phyloP scores from a whole-genome alignment of 331 rosid species.

The Cydonia oblonga region DNA sequence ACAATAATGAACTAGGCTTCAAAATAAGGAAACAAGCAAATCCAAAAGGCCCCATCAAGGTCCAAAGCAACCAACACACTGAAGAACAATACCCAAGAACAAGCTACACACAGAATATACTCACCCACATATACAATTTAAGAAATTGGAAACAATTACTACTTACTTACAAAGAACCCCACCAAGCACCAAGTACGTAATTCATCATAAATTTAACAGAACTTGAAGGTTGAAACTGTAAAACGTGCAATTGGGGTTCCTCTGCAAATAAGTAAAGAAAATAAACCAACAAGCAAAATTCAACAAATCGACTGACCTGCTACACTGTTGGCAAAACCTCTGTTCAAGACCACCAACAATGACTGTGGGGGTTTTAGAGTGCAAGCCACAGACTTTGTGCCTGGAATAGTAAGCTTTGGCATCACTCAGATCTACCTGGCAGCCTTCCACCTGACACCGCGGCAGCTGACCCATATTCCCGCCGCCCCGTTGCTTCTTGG shows the following conservation, averaged over 20 bases:
- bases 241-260: background rate
- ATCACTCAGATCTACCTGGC: slow-evolving; percentile 75
- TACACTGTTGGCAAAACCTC: slow-evolving; percentile 98
- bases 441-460: slow-evolving; percentile 91
- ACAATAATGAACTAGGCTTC: background rate
- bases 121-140: background rate
- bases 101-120: background rate
- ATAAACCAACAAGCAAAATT: no score
- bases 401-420: slow-evolving; percentile 83
- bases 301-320: no score
- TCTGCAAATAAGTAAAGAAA: background rate
- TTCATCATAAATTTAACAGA: background rate
- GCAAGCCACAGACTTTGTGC: slow-evolving; percentile 82
- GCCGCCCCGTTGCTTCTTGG: slow-evolving; percentile 43
- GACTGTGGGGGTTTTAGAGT: slow-evolving; percentile 77
- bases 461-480: slow-evolving; percentile 47
- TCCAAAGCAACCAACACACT: background rate
- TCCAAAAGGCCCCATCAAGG: background rate
- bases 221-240: background rate
- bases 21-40: background rate
- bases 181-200: background rate
- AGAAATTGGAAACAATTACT: background rate
- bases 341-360: slow-evolving; percentile 65
- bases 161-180: background rate
- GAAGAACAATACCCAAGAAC: background rate